Conservation (phyloP, 768 basidiomycete genomes). For the Pisolithus albus region DNA sequence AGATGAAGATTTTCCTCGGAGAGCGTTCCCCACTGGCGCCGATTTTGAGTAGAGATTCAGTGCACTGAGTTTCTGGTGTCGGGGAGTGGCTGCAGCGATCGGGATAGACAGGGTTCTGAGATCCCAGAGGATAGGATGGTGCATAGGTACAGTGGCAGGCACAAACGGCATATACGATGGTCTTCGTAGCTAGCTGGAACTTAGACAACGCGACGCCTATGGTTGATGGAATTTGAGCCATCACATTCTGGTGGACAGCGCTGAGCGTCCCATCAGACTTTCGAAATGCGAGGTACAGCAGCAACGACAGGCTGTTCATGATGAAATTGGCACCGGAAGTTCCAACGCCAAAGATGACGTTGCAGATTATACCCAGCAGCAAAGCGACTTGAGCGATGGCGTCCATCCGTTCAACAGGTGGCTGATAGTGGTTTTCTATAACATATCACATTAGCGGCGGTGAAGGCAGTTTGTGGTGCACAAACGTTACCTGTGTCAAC, state of each 20-base stretch:
- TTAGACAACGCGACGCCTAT: neutral
- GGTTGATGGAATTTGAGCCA: neutral
- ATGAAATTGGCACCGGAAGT: constrained; percentile 12
- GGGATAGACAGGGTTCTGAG: neutral
- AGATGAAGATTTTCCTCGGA: no score
- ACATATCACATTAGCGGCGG: no score
- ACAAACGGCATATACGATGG: neutral
- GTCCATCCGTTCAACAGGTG: neutral
- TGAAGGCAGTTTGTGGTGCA: no score
- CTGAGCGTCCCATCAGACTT: no score
- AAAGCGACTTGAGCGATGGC: constrained; percentile 13
- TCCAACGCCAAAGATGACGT: constrained; percentile 12
- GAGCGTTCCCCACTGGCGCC: no score
- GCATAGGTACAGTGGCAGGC: constrained; percentile 1
- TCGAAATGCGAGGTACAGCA: no score
- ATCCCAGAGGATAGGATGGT: neutral
- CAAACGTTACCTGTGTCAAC: neutral
- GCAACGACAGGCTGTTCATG: constrained; percentile 4
- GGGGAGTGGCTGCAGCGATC: neutral
- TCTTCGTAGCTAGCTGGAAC: neutral
- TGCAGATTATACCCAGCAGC: constrained; percentile 14
- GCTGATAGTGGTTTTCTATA: neutral
- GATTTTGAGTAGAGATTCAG: no score
- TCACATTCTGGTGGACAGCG: no score
- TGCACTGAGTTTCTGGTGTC: no score